Base-by-base conservation (phyloP, 2,329 filamentous ascomycete species). In the Graphiopsis chlorocephala region DNA sequence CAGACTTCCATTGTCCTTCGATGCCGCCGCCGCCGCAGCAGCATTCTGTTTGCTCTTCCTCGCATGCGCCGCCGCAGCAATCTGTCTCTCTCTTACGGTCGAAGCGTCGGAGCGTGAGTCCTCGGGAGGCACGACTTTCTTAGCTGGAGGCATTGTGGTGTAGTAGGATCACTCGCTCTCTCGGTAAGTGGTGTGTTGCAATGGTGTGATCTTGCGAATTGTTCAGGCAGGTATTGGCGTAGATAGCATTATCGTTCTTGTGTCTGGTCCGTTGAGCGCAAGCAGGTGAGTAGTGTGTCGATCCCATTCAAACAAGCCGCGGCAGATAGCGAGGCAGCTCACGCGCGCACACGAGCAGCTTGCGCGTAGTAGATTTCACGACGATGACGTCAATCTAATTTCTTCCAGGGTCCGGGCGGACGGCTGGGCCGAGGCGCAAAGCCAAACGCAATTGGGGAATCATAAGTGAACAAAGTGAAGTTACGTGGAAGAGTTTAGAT, bases 51-150 rank as follows among this genome's bases (percentile, higher is more conserved):
- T 79, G 56, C 75, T 75, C 63, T 72, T 76, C 60, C 75, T 71
- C 55, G 72, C 72, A 64, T 80, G 77, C 20, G 76, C 75, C 26
- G 74, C 74, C 42, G 74, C 73, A 58, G 78, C 74, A 35, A 72
- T 68, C 53, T 78, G 77, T 72, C 79, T 79, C 71, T 81, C 79
- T 72, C 79, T 78, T 60, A 74, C 63, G 65, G 72, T 73, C 5
- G 75, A 74, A 57, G 73, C 71, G 29, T 75, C 73, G 23, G 72
- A 68, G 50, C 71, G 69, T 67, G 74, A 70, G 69, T 82, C 80
- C 65, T 80, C 77, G 35, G 55, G 17, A 63, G 75, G 70, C 60
- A 73, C 72, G 70, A 78, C 64, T 63, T 61, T 71, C 55, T 70
- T 71, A 8, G 70, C 63, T 55, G 78, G 78, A 64, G 78, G 78